Conservation (phyloP, 768 basidiomycete genomes). For the Leucogyrophana mollusca region DNA sequence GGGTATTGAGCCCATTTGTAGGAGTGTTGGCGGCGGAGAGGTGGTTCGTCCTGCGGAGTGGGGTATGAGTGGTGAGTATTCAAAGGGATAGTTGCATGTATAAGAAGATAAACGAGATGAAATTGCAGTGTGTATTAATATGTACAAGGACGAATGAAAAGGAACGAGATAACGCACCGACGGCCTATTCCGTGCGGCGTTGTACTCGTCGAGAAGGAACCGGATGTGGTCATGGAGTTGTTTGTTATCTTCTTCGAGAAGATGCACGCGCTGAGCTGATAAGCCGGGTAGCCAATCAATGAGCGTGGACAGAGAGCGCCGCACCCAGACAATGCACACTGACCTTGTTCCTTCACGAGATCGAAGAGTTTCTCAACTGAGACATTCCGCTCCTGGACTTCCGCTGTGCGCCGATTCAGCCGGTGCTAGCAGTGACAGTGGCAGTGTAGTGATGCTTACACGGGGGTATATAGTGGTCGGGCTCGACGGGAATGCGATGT, state of each 20-base stretch:
- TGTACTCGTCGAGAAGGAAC: conserved; percentile 65
- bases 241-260: conserved; percentile 77
- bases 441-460: conserved; percentile 49
- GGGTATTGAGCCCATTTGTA: conserved; percentile 89
- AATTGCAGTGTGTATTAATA: too few species aligned
- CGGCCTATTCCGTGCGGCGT: conserved; percentile 38
- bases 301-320: not conserved
- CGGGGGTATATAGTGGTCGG: conserved; percentile 85
- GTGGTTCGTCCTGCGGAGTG: conserved; percentile 32
- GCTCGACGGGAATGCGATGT: conserved; percentile 78
- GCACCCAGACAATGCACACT: conserved; percentile 10
- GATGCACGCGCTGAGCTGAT: conserved; percentile 64
- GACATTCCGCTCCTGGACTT: conserved; percentile 52
- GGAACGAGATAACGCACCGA: conserved; percentile 6
- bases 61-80: conserved; percentile 6
- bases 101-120: conserved; percentile 18
- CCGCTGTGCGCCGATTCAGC: conserved; percentile 39
- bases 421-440: conserved; percentile 1
- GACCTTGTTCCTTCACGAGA: conserved; percentile 76
- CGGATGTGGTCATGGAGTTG: conserved; percentile 63
- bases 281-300: conserved; percentile 6
- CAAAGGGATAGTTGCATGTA: conserved; percentile 5
- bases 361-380: conserved; percentile 67
- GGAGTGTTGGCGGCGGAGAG: conserved; percentile 71
- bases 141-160: too few species aligned